A percentile compares a stretch with the other conserved stretches of the same genome.
Evolutionary conservation across 1,284 basidiomycete genomes (phyloP).

Genomic region (Tremellales sp.): DNA sequence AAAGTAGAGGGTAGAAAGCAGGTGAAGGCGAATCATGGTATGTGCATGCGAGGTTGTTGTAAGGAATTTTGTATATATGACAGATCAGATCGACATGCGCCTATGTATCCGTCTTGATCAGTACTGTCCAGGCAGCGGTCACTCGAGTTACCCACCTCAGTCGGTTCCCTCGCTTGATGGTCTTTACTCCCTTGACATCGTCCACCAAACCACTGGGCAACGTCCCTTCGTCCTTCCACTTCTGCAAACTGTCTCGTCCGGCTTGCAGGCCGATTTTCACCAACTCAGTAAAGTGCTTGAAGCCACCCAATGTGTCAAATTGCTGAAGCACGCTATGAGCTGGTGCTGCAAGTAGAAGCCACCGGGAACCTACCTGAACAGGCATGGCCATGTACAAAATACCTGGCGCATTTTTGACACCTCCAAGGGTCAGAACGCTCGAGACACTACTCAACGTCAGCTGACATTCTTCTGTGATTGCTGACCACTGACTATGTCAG

Average conservation of each 20-base stretch:
- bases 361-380: conserved; percentile 66
- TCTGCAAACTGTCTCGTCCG: conserved; percentile 66
- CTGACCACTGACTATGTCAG: conserved; percentile 75
- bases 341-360: too few species aligned
- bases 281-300: conserved; percentile 53
- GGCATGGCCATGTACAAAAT: conserved; percentile 95
- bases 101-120: conserved; percentile 4
- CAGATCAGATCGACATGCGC: conserved; percentile 26
- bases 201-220: conserved; percentile 67
- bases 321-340: too few species aligned
- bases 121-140: background rate
- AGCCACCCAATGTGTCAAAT: conserved; percentile 47
- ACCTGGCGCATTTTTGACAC: conserved; percentile 81
- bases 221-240: conserved; percentile 75
- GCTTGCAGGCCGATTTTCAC: conserved; percentile 76
- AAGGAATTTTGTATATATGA: conserved; percentile 2
- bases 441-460: conserved; percentile 66
- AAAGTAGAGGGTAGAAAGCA: background rate
- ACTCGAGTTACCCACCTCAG: conserved; percentile 23
- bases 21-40: conserved; percentile 52
- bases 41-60: too few species aligned
- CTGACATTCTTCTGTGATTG: background rate
- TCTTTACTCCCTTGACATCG: conserved; percentile 33
- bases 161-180: conserved; percentile 33
- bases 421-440: conserved; percentile 89